Evolutionary conservation across 2,329 filamentous ascomycete genomes (phyloP).

Genomic region (Mycocentrospora acerina): DNA sequence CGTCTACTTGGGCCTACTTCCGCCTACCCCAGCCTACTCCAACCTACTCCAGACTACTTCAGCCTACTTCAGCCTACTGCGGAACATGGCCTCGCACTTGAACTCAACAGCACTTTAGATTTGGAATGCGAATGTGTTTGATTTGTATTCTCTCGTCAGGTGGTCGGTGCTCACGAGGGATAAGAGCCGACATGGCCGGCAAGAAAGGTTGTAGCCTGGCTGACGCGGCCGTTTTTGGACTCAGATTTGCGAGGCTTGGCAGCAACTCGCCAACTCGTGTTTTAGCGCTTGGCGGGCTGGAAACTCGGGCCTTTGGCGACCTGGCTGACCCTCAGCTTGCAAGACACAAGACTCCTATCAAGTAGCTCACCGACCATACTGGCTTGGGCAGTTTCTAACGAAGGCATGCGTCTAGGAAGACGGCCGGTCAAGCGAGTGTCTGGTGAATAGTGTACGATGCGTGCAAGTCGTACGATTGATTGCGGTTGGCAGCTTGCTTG

Average conservation of each 20-base stretch:
- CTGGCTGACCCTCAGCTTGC: slow-evolving; percentile 33
- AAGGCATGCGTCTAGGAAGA: slow-evolving; percentile 8
- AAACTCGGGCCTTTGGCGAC: slow-evolving; percentile 32
- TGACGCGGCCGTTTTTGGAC: slow-evolving; percentile 33
- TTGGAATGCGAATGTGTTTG: slow-evolving; percentile 1
- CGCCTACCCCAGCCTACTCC: too few species aligned
- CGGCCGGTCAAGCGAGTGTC: slow-evolving; percentile 8
- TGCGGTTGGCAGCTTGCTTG: too few species aligned
- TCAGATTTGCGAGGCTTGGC: slow-evolving; percentile 27
- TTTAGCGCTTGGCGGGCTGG: slow-evolving; percentile 36
- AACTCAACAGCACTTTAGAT: too few species aligned
- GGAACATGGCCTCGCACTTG: too few species aligned
- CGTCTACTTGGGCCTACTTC: too few species aligned
- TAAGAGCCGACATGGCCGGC: too few species aligned
- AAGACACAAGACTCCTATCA: slow-evolving; percentile 19
- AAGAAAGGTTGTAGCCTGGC: slow-evolving; percentile 19
- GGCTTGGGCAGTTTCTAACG: slow-evolving; percentile 20
- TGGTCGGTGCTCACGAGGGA: too few species aligned
- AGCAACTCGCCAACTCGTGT: slow-evolving; percentile 35
- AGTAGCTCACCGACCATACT: slow-evolving; percentile 18
- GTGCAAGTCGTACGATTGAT: too few species aligned
- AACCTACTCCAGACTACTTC: slow-evolving; percentile 1
- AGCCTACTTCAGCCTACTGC: too few species aligned
- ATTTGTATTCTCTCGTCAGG: too few species aligned
- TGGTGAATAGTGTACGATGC: too few species aligned